Evolutionary conservation across 257 asterid species (phyloP), one percentile per base, ranked within the genome.

Genomic region (Solanum phureja): DNA sequence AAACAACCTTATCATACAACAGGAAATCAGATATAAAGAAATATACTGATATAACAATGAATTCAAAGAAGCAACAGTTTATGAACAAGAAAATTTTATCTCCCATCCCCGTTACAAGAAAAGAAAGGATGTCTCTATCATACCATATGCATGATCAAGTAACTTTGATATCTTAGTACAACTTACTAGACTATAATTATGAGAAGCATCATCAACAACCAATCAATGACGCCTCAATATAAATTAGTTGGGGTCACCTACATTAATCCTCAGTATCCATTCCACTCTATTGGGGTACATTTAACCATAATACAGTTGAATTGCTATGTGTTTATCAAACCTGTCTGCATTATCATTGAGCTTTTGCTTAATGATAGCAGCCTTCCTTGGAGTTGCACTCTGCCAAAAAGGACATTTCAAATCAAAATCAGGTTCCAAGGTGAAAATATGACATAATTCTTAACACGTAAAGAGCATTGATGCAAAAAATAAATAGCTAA

Each of bases 321-420:
- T 77, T 7, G 52, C 7, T 40, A 13, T 3, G 62, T n/a, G 60
- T 24, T 16, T 4, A 85, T 86, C 89, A 62, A 49, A 97, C 99
- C 98, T 94, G 91, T 94, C 92, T 8, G 93, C 94, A 86, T 93
- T 92, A 89, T 95, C 99, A 86, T 96, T 95, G 90, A 97, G 85
- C 38, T 83, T 94, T 90, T 96, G 94, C 94, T 89, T 92, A 71
- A 97, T 91, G 64, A 94, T 93, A 4, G 98, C 98, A 71, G 95
- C 99, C 87, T 96, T 97, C 93, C 99, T 92, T 12, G 99, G 98
- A 31, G 92, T 88, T 89, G 94, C 96, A 44, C 96, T 94, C 99
- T 96, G 94, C 5, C 14, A 90, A 21, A 88, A 87, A 85, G 37
- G 12, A 27, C 40, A 81, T 33, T 46, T 14, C 18, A 27, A 79